Percentiles rank a stretch among this genome's conserved stretches.
Evolutionary conservation across 2,329 filamentous ascomycete genomes (phyloP).

Genomic region (Periconia digitata): DNA sequence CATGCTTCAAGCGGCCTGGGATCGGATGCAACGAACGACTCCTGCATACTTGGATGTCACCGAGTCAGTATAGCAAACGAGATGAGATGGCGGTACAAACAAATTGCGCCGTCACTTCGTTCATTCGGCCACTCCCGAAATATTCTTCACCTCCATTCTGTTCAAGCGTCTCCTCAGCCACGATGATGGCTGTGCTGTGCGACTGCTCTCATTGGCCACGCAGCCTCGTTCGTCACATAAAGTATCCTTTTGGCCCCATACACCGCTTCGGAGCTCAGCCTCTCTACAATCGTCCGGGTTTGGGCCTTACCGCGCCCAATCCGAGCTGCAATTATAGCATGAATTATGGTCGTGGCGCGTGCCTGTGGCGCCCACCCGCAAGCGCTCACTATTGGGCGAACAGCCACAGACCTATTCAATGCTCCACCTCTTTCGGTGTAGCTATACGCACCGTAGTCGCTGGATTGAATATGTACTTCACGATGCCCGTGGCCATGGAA

Average conservation of each 20-base stretch:
- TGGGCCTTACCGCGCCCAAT: not conserved
- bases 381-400: not conserved
- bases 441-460: slow-evolving; percentile 1
- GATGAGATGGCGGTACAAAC: not conserved
- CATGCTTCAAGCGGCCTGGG: too few relatives aligned
- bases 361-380: not conserved
- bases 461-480: slow-evolving; percentile 3
- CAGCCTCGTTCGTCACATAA: not conserved
- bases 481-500: not conserved
- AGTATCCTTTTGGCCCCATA: not conserved
- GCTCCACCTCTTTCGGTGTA: slow-evolving; percentile 2
- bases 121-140: not conserved
- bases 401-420: not conserved
- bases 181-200: too few relatives aligned
- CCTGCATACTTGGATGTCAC: not conserved
- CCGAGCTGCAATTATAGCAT: slow-evolving; percentile 1
- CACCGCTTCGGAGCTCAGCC: slow-evolving; percentile 2
- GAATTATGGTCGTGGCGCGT: not conserved
- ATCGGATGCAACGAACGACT: too few relatives aligned
- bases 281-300: not conserved
- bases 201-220: not conserved
- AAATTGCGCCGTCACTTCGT: not conserved
- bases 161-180: too few relatives aligned
- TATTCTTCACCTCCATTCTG: not conserved
- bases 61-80: not conserved